Conservation (phyloP, 352 stramenopile genomes). For the Globisporangium sylvaticum region DNA sequence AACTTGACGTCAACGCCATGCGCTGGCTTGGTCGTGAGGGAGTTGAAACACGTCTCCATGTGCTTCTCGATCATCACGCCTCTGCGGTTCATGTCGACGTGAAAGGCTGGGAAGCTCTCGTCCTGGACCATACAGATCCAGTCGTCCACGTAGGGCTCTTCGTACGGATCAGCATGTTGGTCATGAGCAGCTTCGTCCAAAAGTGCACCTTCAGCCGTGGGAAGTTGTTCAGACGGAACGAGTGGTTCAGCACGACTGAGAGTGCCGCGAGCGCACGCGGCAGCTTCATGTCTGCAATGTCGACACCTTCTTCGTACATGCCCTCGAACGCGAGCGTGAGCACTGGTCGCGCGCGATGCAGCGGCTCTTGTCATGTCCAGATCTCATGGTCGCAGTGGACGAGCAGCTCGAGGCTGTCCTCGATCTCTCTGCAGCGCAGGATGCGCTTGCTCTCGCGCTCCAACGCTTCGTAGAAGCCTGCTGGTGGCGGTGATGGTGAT, state of each 20-base stretch:
- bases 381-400: background rate
- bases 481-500: background rate
- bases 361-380: background rate
- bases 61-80: background rate
- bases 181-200: background rate
- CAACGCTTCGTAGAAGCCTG: background rate
- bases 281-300: background rate
- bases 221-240: background rate
- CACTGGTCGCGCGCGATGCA: background rate
- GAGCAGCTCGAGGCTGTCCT: background rate
- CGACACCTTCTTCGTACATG: background rate
- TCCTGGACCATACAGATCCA: constrained; percentile 5
- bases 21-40: background rate
- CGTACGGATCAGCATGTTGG: constrained; percentile 2
- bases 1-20: background rate
- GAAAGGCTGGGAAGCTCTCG: background rate
- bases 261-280: background rate
- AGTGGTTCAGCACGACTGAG: background rate
- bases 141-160: background rate
- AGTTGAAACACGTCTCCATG: background rate
- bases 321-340: background rate
- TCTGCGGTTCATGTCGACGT: background rate
- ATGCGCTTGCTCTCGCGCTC: background rate
- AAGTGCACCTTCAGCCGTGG: background rate
- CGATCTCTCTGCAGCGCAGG: background rate